Conservation (phyloP, 805 yeast genomes). For the Wickerhamomyces ciferrii region DNA sequence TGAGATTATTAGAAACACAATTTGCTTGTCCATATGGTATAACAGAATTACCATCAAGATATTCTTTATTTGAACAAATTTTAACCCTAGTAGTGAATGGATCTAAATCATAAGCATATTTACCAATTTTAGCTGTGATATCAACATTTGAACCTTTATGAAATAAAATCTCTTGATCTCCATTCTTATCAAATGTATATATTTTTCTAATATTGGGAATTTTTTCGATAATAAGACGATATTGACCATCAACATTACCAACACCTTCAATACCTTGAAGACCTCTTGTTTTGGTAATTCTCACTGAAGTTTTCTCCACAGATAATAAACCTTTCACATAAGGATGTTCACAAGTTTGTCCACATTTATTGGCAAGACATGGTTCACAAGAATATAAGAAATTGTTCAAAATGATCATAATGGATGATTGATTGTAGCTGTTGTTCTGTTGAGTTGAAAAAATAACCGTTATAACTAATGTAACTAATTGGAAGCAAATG, state of each 20-base stretch:
- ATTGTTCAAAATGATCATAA: not conserved
- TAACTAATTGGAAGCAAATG: no score
- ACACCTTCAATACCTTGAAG: not conserved
- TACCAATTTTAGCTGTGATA: constrained; percentile 3
- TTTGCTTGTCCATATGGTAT: not conserved
- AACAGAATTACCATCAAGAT: not conserved
- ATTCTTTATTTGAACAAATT: not conserved
- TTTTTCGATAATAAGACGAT: not conserved
- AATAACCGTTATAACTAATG: no score
- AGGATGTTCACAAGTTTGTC: not conserved
- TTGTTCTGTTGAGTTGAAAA: no score
- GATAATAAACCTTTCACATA: not conserved
- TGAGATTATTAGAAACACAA: not conserved
- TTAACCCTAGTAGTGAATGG: not conserved
- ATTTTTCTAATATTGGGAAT: not conserved
- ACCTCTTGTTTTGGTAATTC: not conserved
- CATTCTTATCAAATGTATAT: not conserved
- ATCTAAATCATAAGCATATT: not conserved
- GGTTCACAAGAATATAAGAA: not conserved
- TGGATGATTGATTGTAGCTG: not conserved
- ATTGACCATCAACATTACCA: not conserved
- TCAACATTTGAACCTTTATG: constrained; percentile 7
- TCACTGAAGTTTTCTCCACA: not conserved
- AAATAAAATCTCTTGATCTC: constrained; percentile 10
- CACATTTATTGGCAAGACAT: not conserved